These are phyloP conservation scores for Hyaloperonospora arabidopsidis DNA, from an alignment of 352 stramenopile genomes.

Conservation along the genomic window DNA sequence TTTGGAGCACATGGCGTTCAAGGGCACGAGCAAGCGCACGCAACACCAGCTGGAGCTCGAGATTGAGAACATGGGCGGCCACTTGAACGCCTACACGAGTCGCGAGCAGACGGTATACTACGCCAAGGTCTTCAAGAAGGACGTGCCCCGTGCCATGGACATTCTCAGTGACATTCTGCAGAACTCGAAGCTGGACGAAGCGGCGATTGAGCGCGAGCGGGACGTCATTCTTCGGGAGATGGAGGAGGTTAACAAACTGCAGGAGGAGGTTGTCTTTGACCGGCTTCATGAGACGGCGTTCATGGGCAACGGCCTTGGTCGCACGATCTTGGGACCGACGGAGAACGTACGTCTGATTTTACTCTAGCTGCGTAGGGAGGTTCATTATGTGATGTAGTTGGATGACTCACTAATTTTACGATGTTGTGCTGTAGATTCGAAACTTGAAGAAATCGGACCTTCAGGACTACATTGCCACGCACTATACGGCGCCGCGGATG, in stretches of 20 bases:
- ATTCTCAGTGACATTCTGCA: slow-evolving; percentile 99
- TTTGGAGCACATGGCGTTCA: slow-evolving; percentile 99
- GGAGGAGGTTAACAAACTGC: slow-evolving; percentile 98
- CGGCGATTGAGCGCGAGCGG: slow-evolving; percentile 94
- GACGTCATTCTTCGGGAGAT: slow-evolving; percentile 99
- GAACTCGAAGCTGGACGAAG: slow-evolving; percentile 95
- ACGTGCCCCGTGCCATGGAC: slow-evolving; percentile 95
- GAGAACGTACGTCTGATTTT: slow-evolving; percentile 90
- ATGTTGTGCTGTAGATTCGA: slow-evolving; percentile 49
- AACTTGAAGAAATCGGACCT: slow-evolving; percentile 93
- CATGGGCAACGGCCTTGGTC: slow-evolving; percentile 93
- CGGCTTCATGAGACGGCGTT: slow-evolving; percentile 98
- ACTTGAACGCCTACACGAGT: slow-evolving; percentile 99
- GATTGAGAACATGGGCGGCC: slow-evolving; percentile 99
- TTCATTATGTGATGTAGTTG: background rate
- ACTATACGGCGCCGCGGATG: slow-evolving; percentile 99
- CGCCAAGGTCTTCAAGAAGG: slow-evolving; percentile 99
- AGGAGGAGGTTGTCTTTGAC: slow-evolving; percentile 98
- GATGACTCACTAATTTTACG: slow-evolving; percentile 3
- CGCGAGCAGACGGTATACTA: slow-evolving; percentile 99
- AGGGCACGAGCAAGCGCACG: slow-evolving; percentile 95
- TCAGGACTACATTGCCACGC: slow-evolving; percentile 96
- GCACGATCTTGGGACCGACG: slow-evolving; percentile 98
- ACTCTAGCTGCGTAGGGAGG: no score
- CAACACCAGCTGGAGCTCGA: slow-evolving; percentile 98